phyloP scores from a whole-genome alignment of 768 basidiomycete genomes.

The Boletus reticulatus region DNA sequence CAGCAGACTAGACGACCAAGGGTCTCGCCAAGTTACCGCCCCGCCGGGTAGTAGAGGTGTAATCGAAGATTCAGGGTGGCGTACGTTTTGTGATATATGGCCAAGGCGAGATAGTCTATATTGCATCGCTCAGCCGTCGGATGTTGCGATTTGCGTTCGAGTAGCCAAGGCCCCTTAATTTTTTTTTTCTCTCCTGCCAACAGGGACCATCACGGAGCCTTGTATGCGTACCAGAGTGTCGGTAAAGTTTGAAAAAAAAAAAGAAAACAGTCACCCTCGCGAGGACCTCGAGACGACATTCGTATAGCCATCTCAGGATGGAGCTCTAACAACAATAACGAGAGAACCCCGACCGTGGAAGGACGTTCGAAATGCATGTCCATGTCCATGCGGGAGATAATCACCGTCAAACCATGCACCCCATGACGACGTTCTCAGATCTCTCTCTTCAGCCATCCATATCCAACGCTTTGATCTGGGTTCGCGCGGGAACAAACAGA shows the following conservation, averaged over 20 bases:
- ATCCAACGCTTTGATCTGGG: slow-evolving; percentile 2
- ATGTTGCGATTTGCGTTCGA: slow-evolving; percentile 15
- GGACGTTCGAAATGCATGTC: background rate
- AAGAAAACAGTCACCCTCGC: slow-evolving; percentile 5
- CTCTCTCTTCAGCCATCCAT: slow-evolving; percentile 1
- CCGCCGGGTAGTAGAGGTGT: background rate
- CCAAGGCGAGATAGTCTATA: slow-evolving; percentile 9
- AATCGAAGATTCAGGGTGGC: slow-evolving; percentile 16
- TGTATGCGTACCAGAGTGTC: slow-evolving; percentile 11
- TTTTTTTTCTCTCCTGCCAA: slow-evolving; percentile 1
- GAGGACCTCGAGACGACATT: slow-evolving; percentile 4
- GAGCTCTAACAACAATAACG: slow-evolving; percentile 6
- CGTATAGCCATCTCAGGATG: slow-evolving; percentile 1
- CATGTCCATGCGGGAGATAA: slow-evolving; percentile 19
- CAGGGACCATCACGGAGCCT: slow-evolving; percentile 9
- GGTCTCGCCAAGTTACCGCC: slow-evolving; percentile 9
- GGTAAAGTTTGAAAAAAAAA: slow-evolving; percentile 7
- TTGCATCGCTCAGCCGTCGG: slow-evolving; percentile 1
- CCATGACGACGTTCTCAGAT: background rate
- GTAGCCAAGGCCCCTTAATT: background rate
- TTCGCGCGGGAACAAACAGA: slow-evolving; percentile 2
- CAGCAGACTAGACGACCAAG: slow-evolving; percentile 1
- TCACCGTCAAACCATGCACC: slow-evolving; percentile 22
- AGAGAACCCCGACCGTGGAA: slow-evolving; percentile 8
- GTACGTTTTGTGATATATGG: slow-evolving; percentile 11